Percentiles rank a stretch among this genome's conserved stretches.
These are phyloP conservation scores for Suaeda aralocaspica DNA, from an alignment of 148 eudicot species.

Conservation along the genomic window DNA sequence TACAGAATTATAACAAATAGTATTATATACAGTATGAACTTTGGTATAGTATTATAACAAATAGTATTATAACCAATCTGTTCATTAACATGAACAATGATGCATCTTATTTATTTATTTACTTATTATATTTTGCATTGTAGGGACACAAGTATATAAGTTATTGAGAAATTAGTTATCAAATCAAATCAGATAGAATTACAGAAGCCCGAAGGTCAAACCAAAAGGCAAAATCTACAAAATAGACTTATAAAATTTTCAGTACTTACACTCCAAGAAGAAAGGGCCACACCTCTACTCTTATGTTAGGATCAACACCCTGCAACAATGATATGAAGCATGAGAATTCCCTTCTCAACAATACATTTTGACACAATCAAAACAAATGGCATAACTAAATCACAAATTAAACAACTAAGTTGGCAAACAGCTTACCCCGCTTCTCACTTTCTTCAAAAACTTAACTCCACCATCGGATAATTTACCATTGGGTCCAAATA, in stretches of 20 bases:
- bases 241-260: neutral
- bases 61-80: too few species aligned
- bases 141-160: constrained; percentile 5
- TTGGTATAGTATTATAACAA: too few species aligned
- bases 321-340: constrained; percentile 25
- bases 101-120: neutral
- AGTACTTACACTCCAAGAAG: constrained; percentile 96
- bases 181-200: neutral
- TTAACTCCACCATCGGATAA: constrained; percentile 63
- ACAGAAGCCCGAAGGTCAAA: neutral
- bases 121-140: too few species aligned
- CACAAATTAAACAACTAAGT: neutral
- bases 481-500: constrained; percentile 53
- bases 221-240: neutral
- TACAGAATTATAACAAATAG: too few species aligned
- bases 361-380: neutral
- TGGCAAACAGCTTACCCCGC: constrained; percentile 50
- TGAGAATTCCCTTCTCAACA: neutral
- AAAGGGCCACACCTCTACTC: constrained; percentile 98
- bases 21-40: too few species aligned
- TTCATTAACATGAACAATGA: constrained; percentile 13
- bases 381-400: neutral
- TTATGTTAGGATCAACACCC: constrained; percentile 90
- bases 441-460: constrained; percentile 65
- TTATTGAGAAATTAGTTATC: constrained; percentile 6